A percentile compares a stretch with the other conserved stretches of the same genome.
Conservation (phyloP, 257 asterid genomes). For the Prunella vulgaris region DNA sequence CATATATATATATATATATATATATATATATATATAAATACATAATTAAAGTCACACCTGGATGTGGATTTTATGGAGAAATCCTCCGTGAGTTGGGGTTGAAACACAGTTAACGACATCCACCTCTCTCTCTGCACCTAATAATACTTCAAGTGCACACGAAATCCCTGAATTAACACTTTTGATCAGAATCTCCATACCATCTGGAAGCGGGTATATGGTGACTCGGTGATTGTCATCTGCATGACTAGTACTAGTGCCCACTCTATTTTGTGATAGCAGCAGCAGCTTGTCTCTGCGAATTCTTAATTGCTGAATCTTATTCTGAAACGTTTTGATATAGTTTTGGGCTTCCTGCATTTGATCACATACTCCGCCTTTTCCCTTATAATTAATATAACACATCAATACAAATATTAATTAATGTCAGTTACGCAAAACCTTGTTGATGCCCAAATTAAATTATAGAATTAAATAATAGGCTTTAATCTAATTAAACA, state of each 20-base stretch:
- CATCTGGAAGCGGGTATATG: constrained; percentile 28
- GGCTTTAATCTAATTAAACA: too few species aligned
- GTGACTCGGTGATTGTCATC: constrained; percentile 20
- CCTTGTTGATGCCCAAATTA: too few species aligned
- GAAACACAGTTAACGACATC: constrained; percentile 43
- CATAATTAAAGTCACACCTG: too few species aligned
- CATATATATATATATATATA: too few species aligned
- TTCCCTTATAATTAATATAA: too few species aligned
- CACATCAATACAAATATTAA: too few species aligned
- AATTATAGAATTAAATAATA: too few species aligned
- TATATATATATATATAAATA: too few species aligned
- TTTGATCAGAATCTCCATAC: constrained; percentile 39
- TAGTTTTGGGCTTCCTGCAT: too few species aligned
- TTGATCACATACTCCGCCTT: neutral
- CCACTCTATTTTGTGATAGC: neutral
- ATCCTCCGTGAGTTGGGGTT: constrained; percentile 20
- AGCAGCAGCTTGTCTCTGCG: constrained; percentile 34
- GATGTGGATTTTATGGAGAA: constrained; percentile 37
- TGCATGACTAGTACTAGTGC: too few species aligned
- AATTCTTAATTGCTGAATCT: constrained; percentile 11
- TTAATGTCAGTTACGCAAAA: too few species aligned
- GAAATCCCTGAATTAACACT: constrained; percentile 27
- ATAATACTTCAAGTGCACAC: constrained; percentile 24
- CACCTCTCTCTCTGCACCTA: constrained; percentile 23
- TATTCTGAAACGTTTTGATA: neutral